Base-by-base conservation (phyloP, 2,329 filamentous ascomycete genomes). In the Fusarium bulbicola region DNA sequence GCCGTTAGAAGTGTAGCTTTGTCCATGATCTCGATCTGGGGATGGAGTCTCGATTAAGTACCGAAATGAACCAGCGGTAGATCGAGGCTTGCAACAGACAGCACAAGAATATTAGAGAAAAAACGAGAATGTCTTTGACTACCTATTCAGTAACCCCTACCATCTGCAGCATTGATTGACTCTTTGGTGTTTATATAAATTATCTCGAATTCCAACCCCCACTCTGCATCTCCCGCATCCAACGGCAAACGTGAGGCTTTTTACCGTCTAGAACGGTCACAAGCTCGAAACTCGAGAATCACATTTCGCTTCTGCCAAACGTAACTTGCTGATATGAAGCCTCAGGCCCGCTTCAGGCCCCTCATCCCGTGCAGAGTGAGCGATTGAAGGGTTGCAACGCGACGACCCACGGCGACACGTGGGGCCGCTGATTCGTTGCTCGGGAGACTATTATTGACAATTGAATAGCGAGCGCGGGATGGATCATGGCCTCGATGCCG, bases 1-100 rank as follows among this genome's bases (percentile, higher is more conserved):
- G 82, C 78, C 47, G 83, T 80, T 62, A 85, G 79, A 73, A 85
- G 78, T 58, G 77, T 78, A 67, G 81, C 77, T 67, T 82, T 81
- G 72, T 81, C 80, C 81, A 83, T 74, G 50, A 65, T 80, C 68
- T 49, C 59, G 75, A 72, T 59, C 59, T 66, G 59, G 34, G 57
- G 40, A 67, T 65, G 46, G 46, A 66, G 52, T 45, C 12, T 63
- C 45, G 66, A 64, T 70, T 59, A 39, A 53, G 53, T 54, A 40
- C 18, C 63, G 59, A 47, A 68, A 63, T 54, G 37, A 45, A 34
- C 26, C 34, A 59, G 12, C n/a, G 36, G 37, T 43, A 30, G 42
- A 50, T 53, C 45, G 54, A 39, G 34, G 28, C 24, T 42, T 53
- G 24, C 21, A 37, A 24, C 30, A 36, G 36, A 28, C 30, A 39